Conservation (phyloP, 129 eudicot species). For the Centella asiatica region DNA sequence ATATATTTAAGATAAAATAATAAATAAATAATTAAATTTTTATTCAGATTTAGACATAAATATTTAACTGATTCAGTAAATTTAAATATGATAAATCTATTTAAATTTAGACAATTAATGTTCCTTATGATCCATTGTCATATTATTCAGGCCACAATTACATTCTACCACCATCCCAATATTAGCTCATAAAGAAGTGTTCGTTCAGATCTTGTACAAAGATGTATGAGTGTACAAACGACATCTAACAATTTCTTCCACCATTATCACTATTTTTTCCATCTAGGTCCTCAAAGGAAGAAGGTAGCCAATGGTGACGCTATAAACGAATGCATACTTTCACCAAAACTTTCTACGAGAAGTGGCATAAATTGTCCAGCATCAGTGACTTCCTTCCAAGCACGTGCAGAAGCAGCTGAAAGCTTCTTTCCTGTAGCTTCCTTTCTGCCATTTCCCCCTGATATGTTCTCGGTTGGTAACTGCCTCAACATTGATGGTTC, state of each 20-base stretch:
- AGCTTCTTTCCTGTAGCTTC: slow-evolving; percentile 33
- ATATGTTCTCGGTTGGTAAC: slow-evolving; percentile 31
- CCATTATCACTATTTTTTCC: background rate
- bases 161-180: background rate
- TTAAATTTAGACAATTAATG: background rate
- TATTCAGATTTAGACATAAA: too few relatives aligned
- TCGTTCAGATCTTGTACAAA: too few relatives aligned
- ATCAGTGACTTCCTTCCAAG: slow-evolving; percentile 64
- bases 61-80: too few relatives aligned
- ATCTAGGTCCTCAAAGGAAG: slow-evolving; percentile 30
- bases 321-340: slow-evolving; percentile 64
- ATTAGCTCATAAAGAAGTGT: too few relatives aligned
- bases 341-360: slow-evolving; percentile 63
- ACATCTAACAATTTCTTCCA: background rate
- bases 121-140: background rate
- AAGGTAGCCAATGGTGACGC: slow-evolving; percentile 58
- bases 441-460: slow-evolving; percentile 42
- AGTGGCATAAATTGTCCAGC: slow-evolving; percentile 49
- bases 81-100: too few relatives aligned
- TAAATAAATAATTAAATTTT: too few relatives aligned
- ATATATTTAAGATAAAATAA: too few relatives aligned
- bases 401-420: slow-evolving; percentile 39
- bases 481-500: slow-evolving; percentile 33
- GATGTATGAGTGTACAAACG: background rate
- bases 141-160: background rate